These are phyloP conservation scores for Potentilla sterilis DNA, from an alignment of 306 rosid species.

Conservation along the genomic window DNA sequence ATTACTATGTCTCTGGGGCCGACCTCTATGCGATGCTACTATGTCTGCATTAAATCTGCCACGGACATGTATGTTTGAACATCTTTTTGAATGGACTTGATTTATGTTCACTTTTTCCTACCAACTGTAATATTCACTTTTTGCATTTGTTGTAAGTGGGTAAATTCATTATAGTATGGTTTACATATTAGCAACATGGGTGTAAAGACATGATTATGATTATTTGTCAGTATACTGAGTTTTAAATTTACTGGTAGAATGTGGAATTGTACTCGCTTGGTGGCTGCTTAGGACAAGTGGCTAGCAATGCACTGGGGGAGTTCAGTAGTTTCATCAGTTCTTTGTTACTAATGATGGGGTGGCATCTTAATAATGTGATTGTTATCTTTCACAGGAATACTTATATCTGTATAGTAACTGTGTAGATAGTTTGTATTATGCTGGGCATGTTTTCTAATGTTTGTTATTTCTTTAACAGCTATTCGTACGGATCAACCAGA, in stretches of 20 bases:
- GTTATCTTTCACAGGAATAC: background rate
- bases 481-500: slow-evolving; percentile 48
- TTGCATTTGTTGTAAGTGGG: background rate
- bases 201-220: background rate
- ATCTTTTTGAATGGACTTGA: background rate
- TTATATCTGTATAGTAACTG: background rate
- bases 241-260: background rate
- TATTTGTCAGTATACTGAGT: background rate
- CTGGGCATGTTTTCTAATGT: background rate
- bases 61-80: background rate
- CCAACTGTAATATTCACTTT: background rate
- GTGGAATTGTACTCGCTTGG: background rate
- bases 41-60: background rate
- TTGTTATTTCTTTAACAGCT: slow-evolving; percentile 35
- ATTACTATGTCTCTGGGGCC: background rate
- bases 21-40: too few species aligned
- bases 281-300: background rate
- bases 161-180: background rate
- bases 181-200: background rate
- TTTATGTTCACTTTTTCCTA: background rate
- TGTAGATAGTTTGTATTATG: background rate
- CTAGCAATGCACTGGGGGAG: too few species aligned
- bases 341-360: background rate
- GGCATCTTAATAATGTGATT: background rate
- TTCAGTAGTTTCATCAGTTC: background rate